Evolutionary conservation across 2,329 filamentous ascomycete genomes (phyloP), one percentile per base, ranked within the genome.

Genomic region (Aureobasidium sp.): DNA sequence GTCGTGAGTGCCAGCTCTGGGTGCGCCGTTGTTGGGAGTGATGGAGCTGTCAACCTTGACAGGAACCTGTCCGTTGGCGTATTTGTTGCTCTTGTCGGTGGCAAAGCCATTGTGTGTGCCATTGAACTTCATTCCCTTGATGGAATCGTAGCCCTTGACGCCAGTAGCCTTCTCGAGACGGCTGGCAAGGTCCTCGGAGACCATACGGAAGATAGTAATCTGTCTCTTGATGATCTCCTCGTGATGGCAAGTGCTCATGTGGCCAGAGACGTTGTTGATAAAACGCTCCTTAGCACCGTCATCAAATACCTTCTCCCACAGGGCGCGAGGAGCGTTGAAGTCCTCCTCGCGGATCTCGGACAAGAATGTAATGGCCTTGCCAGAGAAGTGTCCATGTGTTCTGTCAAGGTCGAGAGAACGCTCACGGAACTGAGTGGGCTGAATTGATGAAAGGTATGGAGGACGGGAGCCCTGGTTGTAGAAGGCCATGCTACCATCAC

Each of bases 401-500:
- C 74, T 73, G 66, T 75, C 70, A 14, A 76, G 66, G 56, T 78
- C 68, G 42, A 76, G 67, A 5, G 62, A 64, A 27, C 76, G 70
- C 44, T 73, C 57, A 38, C 67, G 68, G 69, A 78, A 77, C n/a
- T 62, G 62, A 40, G 78, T 73, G 0, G 76, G 76, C 62, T 76
- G 65, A 47, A 78, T 77, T 8, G 75, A 77, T 29, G 72, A 75
- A 11, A 78, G 72, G 64, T 81, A 83, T 60, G 77, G 75, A 12
- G 79, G 76, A 57, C 80, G 76, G 3, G 75, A 71, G 49, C 80
- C 79, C 61, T 83, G 79, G 69, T 88, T 85, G 63, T 78, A 74
- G 61, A 81, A 80, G 1, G 82, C 79, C 84, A 88, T 89, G 55
- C 67, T 64, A 14, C 86, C 86, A 62, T 89, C 85, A 57, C 86